Base-by-base conservation (phyloP, 805 yeast species). In the Ogataea haglerorum region DNA sequence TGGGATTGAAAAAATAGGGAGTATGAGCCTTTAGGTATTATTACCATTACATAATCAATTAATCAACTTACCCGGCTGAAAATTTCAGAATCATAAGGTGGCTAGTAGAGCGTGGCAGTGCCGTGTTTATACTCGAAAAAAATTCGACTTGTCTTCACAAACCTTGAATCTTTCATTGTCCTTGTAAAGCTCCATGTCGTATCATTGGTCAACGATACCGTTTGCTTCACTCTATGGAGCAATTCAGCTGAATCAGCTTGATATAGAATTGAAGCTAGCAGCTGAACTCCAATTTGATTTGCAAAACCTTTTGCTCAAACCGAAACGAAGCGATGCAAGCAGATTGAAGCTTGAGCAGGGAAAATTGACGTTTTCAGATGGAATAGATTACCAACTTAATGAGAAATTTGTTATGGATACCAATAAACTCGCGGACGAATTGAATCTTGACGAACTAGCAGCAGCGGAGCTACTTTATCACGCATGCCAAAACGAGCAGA, bases 361-460 rank as follows among this genome's bases (percentile, higher is more conserved):
- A 4, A 68, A 62, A 23, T 57, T 81, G 6, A 57, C 56, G 8
- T 66, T 89, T 23, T 64, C 70, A 14, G 80, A 73, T 52, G 82
- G 81, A 17, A 73, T 72, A 10, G 76, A 76, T 33, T 82, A 75
- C 51, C 74, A 75, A 44, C 60, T 90, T 23, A 87, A 85, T 54
- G 68, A 76, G 34, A 76, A 77, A 27, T 90, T 88, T 51, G 69
- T 83, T 28, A 70, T 78, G 38, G 69, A 75, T 4, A 73, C 88
- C 1, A 67, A 79, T 4, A 67, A 69, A 17, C 54, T 84, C 13
- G 67, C 90, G 0, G 85, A 80, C 47, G 79, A 78, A 27, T 68
- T 91, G 38, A 69, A 85, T 36, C 66, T 91, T 37, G 95, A 91
- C 60, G 97, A 91, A 58, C 38, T 85, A 21, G 68, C 75, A 2